These are phyloP conservation scores for Penicillium frequentans DNA, from an alignment of 2,329 filamentous ascomycete genomes.

Conservation along the genomic window DNA sequence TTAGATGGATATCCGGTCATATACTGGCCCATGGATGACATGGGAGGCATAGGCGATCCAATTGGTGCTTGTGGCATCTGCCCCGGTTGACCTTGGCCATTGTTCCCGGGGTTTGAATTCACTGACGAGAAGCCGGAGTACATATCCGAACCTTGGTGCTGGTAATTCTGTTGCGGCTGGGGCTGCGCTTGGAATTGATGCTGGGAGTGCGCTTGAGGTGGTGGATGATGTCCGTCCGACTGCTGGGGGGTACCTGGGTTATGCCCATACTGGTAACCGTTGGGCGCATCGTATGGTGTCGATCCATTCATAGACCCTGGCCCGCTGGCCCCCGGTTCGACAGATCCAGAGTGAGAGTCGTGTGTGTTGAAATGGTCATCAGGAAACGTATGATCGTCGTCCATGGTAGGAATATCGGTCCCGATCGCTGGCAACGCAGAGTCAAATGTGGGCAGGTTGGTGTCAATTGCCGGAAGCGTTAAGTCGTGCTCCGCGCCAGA, in stretches of 20 bases:
- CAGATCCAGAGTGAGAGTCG: conserved; percentile 14
- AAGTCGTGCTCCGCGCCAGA: conserved; percentile 20
- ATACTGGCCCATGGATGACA: conserved; percentile 57
- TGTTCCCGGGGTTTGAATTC: conserved; percentile 14
- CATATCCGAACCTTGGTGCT: conserved; percentile 33
- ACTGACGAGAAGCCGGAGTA: conserved; percentile 25
- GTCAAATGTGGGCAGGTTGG: conserved; percentile 26
- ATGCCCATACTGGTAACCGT: conserved; percentile 33
- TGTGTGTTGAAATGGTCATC: conserved; percentile 19
- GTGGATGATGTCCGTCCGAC: conserved; percentile 42
- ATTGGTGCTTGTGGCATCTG: conserved; percentile 45
- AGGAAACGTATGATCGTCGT: conserved; percentile 26
- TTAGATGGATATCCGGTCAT: conserved; percentile 44
- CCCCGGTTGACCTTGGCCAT: conserved; percentile 29
- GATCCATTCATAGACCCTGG: conserved; percentile 34
- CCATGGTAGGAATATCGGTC: conserved; percentile 33
- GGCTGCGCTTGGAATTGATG: conserved; percentile 24
- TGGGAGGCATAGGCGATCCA: conserved; percentile 54
- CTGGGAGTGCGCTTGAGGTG: conserved; percentile 25
- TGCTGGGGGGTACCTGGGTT: conserved; percentile 38
- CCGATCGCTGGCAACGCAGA: conserved; percentile 31
- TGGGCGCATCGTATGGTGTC: conserved; percentile 48
- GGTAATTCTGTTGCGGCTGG: conserved; percentile 28
- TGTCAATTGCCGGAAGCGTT: conserved; percentile 28
- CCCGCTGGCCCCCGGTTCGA: conserved; percentile 19